phyloP scores from a whole-genome alignment of 2,329 filamentous ascomycete genomes.

The Atkinsonella hypoxylon region DNA sequence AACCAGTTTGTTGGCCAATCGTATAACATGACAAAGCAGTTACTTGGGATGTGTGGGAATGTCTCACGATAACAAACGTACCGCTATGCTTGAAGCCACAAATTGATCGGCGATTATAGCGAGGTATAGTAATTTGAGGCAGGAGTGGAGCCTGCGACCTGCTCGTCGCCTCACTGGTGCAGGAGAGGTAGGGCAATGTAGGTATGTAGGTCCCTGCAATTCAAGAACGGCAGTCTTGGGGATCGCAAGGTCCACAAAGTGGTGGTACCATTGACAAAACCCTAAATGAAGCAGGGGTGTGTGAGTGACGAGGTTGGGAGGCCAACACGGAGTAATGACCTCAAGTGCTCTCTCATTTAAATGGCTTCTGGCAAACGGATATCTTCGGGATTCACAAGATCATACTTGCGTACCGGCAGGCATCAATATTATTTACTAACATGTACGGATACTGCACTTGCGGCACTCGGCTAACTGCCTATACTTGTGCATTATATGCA shows the following conservation, averaged over 20 bases:
- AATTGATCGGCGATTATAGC: neutral
- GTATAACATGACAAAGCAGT: too few relatives aligned
- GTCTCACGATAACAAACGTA: too few relatives aligned
- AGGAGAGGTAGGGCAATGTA: neutral
- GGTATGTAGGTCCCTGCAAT: constrained; percentile 3
- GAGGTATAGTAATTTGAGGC: neutral
- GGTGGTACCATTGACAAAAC: neutral
- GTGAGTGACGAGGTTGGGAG: neutral
- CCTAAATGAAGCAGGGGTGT: constrained; percentile 4
- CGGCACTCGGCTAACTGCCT: too few relatives aligned
- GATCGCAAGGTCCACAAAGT: neutral
- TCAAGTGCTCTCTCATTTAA: neutral
- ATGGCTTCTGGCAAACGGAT: too few relatives aligned
- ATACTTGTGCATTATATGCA: too few relatives aligned
- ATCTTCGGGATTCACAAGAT: too few relatives aligned
- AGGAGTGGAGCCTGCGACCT: neutral
- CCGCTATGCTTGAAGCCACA: too few relatives aligned
- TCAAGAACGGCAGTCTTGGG: neutral
- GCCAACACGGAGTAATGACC: neutral
- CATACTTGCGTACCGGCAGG: too few relatives aligned
- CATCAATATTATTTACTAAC: too few relatives aligned
- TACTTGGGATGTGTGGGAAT: too few relatives aligned
- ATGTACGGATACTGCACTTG: too few relatives aligned
- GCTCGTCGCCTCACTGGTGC: neutral
- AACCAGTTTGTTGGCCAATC: too few relatives aligned